Evolutionary conservation across 768 basidiomycete genomes (phyloP).

Genomic region (Rhodotorula toruloides): DNA sequence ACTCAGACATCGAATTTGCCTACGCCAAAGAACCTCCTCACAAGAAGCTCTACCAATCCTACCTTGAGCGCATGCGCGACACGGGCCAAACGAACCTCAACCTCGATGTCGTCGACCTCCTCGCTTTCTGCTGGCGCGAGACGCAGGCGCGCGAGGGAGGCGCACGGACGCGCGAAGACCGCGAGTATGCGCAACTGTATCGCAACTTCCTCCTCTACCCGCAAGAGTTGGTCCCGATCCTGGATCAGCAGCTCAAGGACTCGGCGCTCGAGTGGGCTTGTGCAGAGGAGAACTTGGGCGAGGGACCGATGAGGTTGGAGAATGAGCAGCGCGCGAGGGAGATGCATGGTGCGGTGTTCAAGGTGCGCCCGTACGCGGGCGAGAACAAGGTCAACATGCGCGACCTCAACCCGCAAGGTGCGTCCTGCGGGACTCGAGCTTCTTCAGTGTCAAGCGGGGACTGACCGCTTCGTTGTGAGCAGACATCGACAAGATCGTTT

Average conservation of each 20-base stretch:
- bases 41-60: conserved; percentile 63
- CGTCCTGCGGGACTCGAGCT: conserved; percentile 18
- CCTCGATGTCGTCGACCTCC: conserved; percentile 76
- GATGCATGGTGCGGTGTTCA: conserved; percentile 81
- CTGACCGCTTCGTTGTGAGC: neutral
- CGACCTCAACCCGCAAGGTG: conserved; percentile 85
- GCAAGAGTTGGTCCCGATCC: conserved; percentile 91
- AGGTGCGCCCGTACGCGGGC: conserved; percentile 85
- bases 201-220: conserved; percentile 84
- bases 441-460: neutral
- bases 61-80: conserved; percentile 76
- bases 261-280: conserved; percentile 83
- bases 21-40: conserved; percentile 40
- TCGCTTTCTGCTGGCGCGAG: conserved; percentile 56
- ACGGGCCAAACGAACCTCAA: conserved; percentile 75
- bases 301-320: conserved; percentile 56
- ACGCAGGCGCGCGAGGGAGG: conserved; percentile 15
- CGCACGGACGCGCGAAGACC: conserved; percentile 65
- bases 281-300: conserved; percentile 52
- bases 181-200: conserved; percentile 53
- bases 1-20: conserved; percentile 31
- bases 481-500: conserved; percentile 98
- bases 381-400: conserved; percentile 74
- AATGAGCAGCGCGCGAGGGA: conserved; percentile 75
- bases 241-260: conserved; percentile 95